phyloP scores from a whole-genome alignment of 2,329 filamentous ascomycete species.

The Alternaria panax region DNA sequence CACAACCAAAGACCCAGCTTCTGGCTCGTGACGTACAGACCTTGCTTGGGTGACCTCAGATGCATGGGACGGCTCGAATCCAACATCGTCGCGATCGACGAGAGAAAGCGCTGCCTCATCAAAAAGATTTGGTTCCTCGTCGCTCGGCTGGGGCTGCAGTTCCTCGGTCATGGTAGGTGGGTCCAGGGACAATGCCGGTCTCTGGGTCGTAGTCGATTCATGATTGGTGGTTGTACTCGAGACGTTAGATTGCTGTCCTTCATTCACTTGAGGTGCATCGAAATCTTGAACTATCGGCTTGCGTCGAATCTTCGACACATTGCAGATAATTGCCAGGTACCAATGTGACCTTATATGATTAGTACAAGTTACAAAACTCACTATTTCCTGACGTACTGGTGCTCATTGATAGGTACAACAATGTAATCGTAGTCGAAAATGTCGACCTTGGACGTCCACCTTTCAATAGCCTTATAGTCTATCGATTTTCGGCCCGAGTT shows the following conservation, averaged over 20 bases:
- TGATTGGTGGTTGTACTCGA: neutral
- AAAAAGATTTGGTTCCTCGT: conserved; percentile 29
- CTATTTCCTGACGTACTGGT: conserved; percentile 44
- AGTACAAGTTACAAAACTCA: neutral
- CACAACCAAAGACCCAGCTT: neutral
- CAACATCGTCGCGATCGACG: conserved; percentile 27
- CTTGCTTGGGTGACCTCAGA: neutral
- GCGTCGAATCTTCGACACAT: conserved; percentile 70
- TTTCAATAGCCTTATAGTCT: conserved; percentile 84
- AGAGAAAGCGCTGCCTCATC: conserved; percentile 33
- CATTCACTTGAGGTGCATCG: conserved; percentile 5
- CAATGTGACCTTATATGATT: conserved; percentile 67
- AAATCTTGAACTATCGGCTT: conserved; percentile 29
- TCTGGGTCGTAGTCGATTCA: neutral
- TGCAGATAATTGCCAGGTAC: conserved; percentile 96
- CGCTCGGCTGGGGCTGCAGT: neutral
- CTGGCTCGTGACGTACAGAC: neutral
- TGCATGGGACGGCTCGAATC: neutral
- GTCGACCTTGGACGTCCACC: conserved; percentile 87
- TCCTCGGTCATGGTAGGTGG: neutral
- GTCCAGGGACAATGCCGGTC: neutral
- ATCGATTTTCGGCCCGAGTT: conserved; percentile 66
- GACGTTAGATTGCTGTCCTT: neutral
- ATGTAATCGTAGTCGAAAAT: conserved; percentile 88
- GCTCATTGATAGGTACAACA: conserved; percentile 88